phyloP scores from a whole-genome alignment of 805 yeast species.

The Suhomyces prunicola region DNA sequence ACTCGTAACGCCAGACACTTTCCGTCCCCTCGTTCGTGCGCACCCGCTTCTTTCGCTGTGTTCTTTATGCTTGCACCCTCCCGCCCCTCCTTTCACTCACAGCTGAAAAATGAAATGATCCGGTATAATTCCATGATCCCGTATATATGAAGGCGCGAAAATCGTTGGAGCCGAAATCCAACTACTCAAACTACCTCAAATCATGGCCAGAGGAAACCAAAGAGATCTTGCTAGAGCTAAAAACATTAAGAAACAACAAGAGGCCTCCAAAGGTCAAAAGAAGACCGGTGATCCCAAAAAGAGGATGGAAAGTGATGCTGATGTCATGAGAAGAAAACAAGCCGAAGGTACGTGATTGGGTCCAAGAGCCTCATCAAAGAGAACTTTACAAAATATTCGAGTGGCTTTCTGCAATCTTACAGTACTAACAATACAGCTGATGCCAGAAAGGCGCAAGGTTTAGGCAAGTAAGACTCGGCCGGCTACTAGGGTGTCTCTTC shows the following conservation, averaged over 20 bases:
- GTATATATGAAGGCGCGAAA: conserved; percentile 3
- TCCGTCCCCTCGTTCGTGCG: neutral
- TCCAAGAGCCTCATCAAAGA: neutral
- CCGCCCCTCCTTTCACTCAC: neutral
- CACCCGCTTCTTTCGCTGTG: neutral
- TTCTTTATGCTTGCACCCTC: neutral
- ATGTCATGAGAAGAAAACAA: conserved; percentile 84
- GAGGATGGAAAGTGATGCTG: conserved; percentile 87
- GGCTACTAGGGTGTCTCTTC: neutral
- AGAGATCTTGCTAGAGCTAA: conserved; percentile 91
- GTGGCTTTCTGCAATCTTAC: neutral
- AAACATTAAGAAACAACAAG: conserved; percentile 76
- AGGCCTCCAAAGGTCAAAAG: conserved; percentile 53
- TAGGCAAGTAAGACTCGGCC: conserved; percentile 19
- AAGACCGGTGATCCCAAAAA: conserved; percentile 81
- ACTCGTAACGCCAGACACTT: neutral
- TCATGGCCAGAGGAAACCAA: conserved; percentile 97
- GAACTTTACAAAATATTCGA: no score
- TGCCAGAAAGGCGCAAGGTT: conserved; percentile 38
- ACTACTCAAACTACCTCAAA: conserved; percentile 1
- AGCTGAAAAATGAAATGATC: neutral
- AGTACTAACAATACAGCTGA: conserved; percentile 38
- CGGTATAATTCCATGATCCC: neutral
- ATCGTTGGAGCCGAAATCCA: neutral
- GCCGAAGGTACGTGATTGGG: conserved; percentile 57